Percentiles rank a stretch among this genome's conserved stretches.
Evolutionary conservation across 106 monocot genomes (phyloP).

Genomic region (Dactylorhiza incarnata): DNA sequence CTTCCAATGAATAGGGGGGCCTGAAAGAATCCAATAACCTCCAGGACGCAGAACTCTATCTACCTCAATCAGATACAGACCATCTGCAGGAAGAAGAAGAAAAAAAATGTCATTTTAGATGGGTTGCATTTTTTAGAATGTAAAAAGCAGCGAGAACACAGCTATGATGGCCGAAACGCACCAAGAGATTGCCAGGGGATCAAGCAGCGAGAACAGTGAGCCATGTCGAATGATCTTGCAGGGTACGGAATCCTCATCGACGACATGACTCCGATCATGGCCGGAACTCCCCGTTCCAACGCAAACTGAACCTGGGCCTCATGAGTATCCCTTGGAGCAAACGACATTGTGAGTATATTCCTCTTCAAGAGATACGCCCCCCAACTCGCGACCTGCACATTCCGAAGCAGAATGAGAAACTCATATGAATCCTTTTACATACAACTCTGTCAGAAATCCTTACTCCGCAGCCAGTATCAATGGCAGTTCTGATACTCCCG

Average conservation of each 20-base stretch:
- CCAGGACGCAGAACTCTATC: no score
- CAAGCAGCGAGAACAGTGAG: conserved; percentile 54
- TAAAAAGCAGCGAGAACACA: neutral
- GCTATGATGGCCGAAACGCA: neutral
- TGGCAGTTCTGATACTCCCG: no score
- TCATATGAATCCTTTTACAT: conserved; percentile 27
- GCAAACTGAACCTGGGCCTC: conserved; percentile 66
- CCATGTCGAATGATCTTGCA: conserved; percentile 50
- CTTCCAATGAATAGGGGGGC: neutral
- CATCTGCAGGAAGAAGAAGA: no score
- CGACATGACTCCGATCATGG: conserved; percentile 52
- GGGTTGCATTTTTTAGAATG: neutral
- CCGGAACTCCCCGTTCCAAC: conserved; percentile 59
- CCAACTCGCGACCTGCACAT: conserved; percentile 40
- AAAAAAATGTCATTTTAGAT: no score
- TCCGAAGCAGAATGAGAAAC: conserved; percentile 5
- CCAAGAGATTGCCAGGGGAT: conserved; percentile 42
- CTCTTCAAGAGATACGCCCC: conserved; percentile 58
- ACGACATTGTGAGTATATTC: conserved; percentile 51
- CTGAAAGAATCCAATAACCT: neutral
- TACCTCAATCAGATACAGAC: no score
- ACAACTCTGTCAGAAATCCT: no score
- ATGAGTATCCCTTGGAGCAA: conserved; percentile 59
- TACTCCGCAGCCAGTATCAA: no score
- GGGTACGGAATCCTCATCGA: conserved; percentile 50